Percentiles rank a stretch among this genome's conserved stretches.
phyloP scores from a whole-genome alignment of 441 rosid species.

The Melastoma candidum region DNA sequence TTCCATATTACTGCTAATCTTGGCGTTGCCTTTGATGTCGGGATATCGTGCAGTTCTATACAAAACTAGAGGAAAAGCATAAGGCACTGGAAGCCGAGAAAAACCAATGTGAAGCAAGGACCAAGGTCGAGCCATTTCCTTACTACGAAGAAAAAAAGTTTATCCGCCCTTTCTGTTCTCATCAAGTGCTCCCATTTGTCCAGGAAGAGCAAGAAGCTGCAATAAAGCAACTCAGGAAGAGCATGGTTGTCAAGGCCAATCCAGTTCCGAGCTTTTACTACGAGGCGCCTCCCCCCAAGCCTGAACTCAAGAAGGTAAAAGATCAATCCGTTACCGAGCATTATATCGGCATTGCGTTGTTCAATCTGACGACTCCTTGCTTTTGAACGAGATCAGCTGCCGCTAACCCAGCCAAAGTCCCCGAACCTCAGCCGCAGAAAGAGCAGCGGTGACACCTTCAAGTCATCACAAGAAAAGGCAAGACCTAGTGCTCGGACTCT shows the following conservation, averaged over 20 bases:
- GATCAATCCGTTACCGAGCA: too few relatives aligned
- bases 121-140: background rate
- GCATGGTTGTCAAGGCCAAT: slow-evolving; percentile 8
- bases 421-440: slow-evolving; percentile 8
- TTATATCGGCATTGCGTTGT: too few relatives aligned
- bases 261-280: slow-evolving; percentile 13
- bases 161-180: too few relatives aligned
- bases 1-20: background rate
- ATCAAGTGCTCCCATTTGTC: background rate
- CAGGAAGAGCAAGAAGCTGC: slow-evolving; percentile 10
- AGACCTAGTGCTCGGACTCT: background rate
- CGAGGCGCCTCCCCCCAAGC: slow-evolving; percentile 1
- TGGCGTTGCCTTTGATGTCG: background rate
- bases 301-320: slow-evolving; percentile 7
- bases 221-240: slow-evolving; percentile 10
- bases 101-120: slow-evolving; percentile 3
- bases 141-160: background rate
- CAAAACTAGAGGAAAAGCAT: slow-evolving; percentile 7
- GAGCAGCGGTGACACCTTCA: background rate
- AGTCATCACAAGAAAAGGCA: background rate
- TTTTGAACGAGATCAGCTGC: background rate
- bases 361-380: too few relatives aligned
- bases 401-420: slow-evolving; percentile 9
- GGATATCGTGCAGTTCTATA: slow-evolving; percentile 2
- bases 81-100: slow-evolving; percentile 9